A percentile compares a stretch with the other conserved stretches of the same genome.
Conservation (phyloP, 129 eudicot species). For the Flaveria linearis region DNA sequence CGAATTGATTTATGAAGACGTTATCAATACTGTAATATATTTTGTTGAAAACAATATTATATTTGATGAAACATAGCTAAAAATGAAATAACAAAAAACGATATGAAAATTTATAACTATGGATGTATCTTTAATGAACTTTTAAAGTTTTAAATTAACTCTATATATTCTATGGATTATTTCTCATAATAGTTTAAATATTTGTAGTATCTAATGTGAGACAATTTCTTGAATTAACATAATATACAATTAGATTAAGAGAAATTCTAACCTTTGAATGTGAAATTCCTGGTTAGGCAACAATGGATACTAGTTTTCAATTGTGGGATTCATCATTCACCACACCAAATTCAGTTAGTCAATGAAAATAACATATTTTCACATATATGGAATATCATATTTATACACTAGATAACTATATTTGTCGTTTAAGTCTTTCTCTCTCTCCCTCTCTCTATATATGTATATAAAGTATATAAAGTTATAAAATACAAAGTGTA, state of each 20-base stretch:
- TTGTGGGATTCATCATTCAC: constrained; percentile 37
- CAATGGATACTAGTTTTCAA: constrained; percentile 7
- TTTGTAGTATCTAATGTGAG: not conserved
- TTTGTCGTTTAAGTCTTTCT: not conserved
- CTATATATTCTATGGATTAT: not conserved
- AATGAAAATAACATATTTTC: constrained; percentile 17
- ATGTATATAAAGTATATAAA: too few relatives aligned
- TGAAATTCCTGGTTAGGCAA: constrained; percentile 34
- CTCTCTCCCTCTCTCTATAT: too few relatives aligned
- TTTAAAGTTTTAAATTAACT: too few relatives aligned
- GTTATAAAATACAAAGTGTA: too few relatives aligned
- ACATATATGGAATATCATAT: not conserved
- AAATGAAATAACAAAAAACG: too few relatives aligned
- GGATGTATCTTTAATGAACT: too few relatives aligned
- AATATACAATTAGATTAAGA: constrained; percentile 26
- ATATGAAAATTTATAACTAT: too few relatives aligned
- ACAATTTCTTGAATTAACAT: not conserved
- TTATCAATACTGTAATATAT: too few relatives aligned
- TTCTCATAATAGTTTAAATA: not conserved
- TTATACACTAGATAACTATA: not conserved
- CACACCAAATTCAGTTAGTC: constrained; percentile 16
- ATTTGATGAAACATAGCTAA: too few relatives aligned
- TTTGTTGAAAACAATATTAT: too few relatives aligned
- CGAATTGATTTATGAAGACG: too few relatives aligned
- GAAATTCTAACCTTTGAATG: constrained; percentile 31